Evolutionary conservation across 2,329 filamentous ascomycete species (phyloP).

Genomic region (Penicillium hesseltinei): DNA sequence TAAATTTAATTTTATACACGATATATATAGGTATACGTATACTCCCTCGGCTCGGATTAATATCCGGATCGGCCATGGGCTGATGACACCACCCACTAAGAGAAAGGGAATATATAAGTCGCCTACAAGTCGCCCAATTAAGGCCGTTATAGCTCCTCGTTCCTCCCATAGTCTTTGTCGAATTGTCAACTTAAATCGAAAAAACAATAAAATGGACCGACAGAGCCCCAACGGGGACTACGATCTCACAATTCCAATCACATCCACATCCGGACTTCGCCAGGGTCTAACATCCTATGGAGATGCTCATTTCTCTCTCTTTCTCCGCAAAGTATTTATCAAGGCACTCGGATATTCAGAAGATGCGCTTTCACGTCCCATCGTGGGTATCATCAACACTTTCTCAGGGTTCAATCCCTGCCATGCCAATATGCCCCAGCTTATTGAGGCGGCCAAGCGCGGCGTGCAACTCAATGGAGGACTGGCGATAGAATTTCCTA

Average conservation of each 20-base stretch:
- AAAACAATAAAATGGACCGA: neutral
- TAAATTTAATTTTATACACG: neutral
- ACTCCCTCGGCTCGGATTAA: conserved; percentile 15
- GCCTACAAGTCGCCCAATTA: conserved; percentile 9
- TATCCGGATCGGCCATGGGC: conserved; percentile 24
- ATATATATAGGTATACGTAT: neutral
- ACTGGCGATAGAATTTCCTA: conserved; percentile 69
- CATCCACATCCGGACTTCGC: conserved; percentile 55
- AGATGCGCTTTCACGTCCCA: conserved; percentile 66
- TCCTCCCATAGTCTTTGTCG: neutral
- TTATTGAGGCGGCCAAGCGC: conserved; percentile 68
- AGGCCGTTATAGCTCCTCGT: neutral
- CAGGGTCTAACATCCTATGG: conserved; percentile 68
- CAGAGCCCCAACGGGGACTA: conserved; percentile 50
- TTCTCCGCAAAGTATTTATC: conserved; percentile 73
- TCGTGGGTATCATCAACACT: conserved; percentile 73
- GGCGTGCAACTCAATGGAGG: conserved; percentile 67
- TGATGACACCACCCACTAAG: conserved; percentile 27
- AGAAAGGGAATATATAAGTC: conserved; percentile 17
- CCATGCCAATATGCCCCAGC: conserved; percentile 68
- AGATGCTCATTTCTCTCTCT: conserved; percentile 72
- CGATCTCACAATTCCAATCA: conserved; percentile 56
- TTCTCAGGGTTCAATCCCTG: conserved; percentile 72
- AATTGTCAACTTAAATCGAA: neutral
- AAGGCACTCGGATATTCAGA: conserved; percentile 73